These are phyloP conservation scores for Nakataea oryzae DNA, from an alignment of 2,329 filamentous ascomycete species.

Conservation along the genomic window DNA sequence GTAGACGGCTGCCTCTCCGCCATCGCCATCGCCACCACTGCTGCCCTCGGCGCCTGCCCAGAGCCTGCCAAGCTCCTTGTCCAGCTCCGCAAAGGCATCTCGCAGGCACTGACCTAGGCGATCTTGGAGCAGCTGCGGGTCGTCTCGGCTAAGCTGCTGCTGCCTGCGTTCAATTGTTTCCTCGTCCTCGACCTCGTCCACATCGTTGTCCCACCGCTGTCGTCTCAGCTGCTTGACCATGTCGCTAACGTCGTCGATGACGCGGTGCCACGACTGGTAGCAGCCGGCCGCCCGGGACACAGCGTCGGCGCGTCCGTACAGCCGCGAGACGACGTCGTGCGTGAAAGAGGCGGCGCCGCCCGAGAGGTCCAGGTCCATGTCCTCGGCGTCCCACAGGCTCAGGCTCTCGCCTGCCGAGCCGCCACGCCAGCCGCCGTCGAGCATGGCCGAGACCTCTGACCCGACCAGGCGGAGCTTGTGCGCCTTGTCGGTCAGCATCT, in stretches of 20 bases:
- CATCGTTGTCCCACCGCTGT: constrained; percentile 3
- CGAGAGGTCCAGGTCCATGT: constrained; percentile 54
- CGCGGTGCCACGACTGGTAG: constrained; percentile 65
- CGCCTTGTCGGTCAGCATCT: constrained; percentile 53
- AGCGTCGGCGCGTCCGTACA: constrained; percentile 61
- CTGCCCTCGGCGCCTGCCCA: constrained; percentile 32
- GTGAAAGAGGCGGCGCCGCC: constrained; percentile 60
- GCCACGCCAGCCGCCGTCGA: constrained; percentile 49
- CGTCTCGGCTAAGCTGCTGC: constrained; percentile 56
- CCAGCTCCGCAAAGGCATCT: constrained; percentile 33
- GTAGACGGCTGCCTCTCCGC: constrained; percentile 42
- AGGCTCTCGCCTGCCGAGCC: constrained; percentile 37
- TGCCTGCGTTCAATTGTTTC: constrained; percentile 36
- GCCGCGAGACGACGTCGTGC: constrained; percentile 53
- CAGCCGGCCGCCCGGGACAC: constrained; percentile 50
- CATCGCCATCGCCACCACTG: constrained; percentile 28
- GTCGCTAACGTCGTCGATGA: constrained; percentile 55
- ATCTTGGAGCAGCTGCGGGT: constrained; percentile 24
- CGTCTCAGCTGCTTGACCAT: constrained; percentile 20
- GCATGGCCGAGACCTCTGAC: constrained; percentile 48
- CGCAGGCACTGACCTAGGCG: constrained; percentile 20
- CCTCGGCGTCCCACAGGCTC: constrained; percentile 57
- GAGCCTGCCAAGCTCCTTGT: constrained; percentile 39
- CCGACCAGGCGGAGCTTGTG: constrained; percentile 55
- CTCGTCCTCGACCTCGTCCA: neutral